Percentiles rank a stretch among this genome's conserved stretches.
Evolutionary conservation across 1,139 yeast species (phyloP).

Genomic region (Suhomyces yuchorum): DNA sequence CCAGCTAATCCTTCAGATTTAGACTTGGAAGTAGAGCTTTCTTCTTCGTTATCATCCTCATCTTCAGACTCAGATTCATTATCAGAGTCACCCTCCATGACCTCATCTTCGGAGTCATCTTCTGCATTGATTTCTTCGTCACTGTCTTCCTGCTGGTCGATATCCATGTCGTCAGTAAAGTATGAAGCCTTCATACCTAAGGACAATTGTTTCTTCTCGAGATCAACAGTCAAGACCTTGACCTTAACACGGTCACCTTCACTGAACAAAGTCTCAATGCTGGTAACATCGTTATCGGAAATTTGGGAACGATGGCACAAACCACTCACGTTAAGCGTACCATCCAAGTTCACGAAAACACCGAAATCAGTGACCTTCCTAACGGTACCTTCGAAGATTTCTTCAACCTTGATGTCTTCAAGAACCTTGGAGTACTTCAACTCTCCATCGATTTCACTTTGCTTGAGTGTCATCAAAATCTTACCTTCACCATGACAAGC

Average conservation of each 20-base stretch:
- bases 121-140: slow-evolving; percentile 32
- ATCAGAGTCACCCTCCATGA: slow-evolving; percentile 23
- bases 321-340: slow-evolving; percentile 76
- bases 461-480: slow-evolving; percentile 77
- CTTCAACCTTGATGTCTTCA: slow-evolving; percentile 69
- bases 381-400: slow-evolving; percentile 76
- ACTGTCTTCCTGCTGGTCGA: slow-evolving; percentile 27
- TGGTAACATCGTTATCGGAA: slow-evolving; percentile 61
- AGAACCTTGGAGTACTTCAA: slow-evolving; percentile 56
- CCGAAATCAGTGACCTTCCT: slow-evolving; percentile 85
- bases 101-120: slow-evolving; percentile 25
- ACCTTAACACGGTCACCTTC: slow-evolving; percentile 91
- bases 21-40: slow-evolving; percentile 17
- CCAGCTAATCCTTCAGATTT: slow-evolving; percentile 23
- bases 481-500: slow-evolving; percentile 64
- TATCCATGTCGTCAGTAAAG: slow-evolving; percentile 50
- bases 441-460: slow-evolving; percentile 76
- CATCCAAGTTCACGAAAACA: slow-evolving; percentile 81
- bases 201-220: slow-evolving; percentile 70
- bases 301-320: slow-evolving; percentile 86
- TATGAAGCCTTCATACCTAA: slow-evolving; percentile 95
- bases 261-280: slow-evolving; percentile 65
- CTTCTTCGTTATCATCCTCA: slow-evolving; percentile 15
- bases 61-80: slow-evolving; percentile 25
- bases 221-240: slow-evolving; percentile 65